Evolutionary conservation across 2,329 filamentous ascomycete species (phyloP), one percentile per base, ranked within the genome.

Genomic region (Aspergillus brunneoviolaceus): DNA sequence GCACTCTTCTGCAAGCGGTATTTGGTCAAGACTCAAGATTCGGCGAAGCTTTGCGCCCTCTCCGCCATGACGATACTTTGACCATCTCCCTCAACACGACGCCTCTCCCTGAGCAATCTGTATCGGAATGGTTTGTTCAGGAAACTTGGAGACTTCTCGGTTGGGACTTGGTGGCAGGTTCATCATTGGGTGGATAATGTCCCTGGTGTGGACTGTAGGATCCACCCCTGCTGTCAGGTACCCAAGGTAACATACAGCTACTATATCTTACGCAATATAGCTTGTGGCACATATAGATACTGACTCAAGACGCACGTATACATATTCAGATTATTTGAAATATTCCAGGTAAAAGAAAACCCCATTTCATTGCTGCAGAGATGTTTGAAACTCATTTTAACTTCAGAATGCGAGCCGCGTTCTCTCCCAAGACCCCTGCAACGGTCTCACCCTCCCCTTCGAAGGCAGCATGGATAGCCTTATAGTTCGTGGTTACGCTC

Each of bases 71-170:
- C 14, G 39, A 45, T 45, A 7, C 39, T 45, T n/a, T 45, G 39
- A 19, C 5, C 16, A 19, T 12, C 39, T 3, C 16, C 7, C 16
- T 19, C 16, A 19, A 7, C 39, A 19, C 14, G 39, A 14, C 16
- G 39, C 48, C 60, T 6, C 23, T 47, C 25, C 45, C 65, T 1
- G 73, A 80, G 29, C 67, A 73, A 16, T 70, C 80, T 9, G 75
- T 80, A 4, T 66, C 77, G 3, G 79, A 84, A 16, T 85, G 83
- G 82, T 87, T 85, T 64, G 77, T 79, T 56, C 77, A 78, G 58
- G 81, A 86, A 63, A 70, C 87, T 2, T 87, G 85, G 85, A 72
- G 77, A 55, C 67, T 86, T 56, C 66, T 87, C 6, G 85, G 85
- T 0, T 87, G 85, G 84, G 83, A 86, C 53, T 60, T 75, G 55